These are phyloP conservation scores for Raphanus raphanistrum DNA, from an alignment of 345 rosid species.

Conservation along the genomic window DNA sequence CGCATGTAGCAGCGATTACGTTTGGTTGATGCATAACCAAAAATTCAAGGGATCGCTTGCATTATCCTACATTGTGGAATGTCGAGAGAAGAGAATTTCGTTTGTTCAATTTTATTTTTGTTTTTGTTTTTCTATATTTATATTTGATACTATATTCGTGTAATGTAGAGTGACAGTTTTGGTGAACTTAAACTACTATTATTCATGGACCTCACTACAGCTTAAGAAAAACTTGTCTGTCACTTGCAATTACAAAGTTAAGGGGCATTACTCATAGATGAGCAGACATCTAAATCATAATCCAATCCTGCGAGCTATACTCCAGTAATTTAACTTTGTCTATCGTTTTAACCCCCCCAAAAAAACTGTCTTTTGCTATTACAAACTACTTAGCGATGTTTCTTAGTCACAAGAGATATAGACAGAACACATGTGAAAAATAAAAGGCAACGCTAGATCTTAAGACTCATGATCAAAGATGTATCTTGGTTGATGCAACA, in stretches of 20 bases:
- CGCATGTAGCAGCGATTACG: constrained; percentile 3
- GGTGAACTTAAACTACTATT: neutral
- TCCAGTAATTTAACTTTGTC: constrained; percentile 75
- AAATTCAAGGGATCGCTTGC: constrained; percentile 7
- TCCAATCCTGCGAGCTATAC: constrained; percentile 17
- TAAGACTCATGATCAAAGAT: constrained; percentile 12
- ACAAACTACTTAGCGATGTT: neutral
- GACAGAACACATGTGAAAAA: neutral
- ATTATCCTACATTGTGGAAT: neutral
- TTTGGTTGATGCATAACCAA: neutral
- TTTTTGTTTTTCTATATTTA: neutral
- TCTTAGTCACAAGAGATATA: neutral
- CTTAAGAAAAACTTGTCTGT: neutral
- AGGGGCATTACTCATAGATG: neutral
- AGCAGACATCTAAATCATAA: neutral
- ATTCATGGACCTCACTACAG: constrained; percentile 32
- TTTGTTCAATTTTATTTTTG: constrained; percentile 18
- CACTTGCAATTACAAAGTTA: constrained; percentile 22
- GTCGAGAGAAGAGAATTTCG: neutral
- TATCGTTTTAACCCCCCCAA: constrained; percentile 31
- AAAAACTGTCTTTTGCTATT: neutral
- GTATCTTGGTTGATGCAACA: neutral
- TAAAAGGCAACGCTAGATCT: neutral
- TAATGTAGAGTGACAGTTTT: constrained; percentile 31
- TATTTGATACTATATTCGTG: constrained; percentile 23